Conservation (phyloP, 371 early-diverging fungal genomes). For the Mucor indicus region DNA sequence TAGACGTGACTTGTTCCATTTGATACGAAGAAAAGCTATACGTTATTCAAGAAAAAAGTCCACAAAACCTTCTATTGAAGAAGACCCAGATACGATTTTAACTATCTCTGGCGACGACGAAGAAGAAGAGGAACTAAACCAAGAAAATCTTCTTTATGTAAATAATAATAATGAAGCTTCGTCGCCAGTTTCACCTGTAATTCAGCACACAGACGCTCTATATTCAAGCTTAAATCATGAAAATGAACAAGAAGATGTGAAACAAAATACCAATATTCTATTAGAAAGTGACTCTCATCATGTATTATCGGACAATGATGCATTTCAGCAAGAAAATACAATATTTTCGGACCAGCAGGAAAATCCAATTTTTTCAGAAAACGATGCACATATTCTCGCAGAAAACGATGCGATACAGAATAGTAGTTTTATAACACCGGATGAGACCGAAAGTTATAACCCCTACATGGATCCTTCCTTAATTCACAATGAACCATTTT, state of each 20-base stretch:
- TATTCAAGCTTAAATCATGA: background rate
- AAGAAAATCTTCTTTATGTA: background rate
- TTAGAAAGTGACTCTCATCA: background rate
- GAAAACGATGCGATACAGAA: background rate
- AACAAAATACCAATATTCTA: background rate
- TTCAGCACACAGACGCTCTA: background rate
- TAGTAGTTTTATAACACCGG: background rate
- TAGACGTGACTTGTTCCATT: conserved; percentile 37
- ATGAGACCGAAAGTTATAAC: background rate
- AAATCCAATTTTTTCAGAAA: background rate
- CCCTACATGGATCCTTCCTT: background rate
- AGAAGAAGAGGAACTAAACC: conserved; percentile 13
- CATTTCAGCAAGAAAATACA: too few species aligned
- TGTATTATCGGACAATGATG: background rate
- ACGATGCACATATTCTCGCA: background rate
- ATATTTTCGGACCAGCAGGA: too few species aligned
- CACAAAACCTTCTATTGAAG: too few species aligned
- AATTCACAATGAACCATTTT: background rate
- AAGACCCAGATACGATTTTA: too few species aligned
- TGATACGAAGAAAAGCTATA: conserved; percentile 41
- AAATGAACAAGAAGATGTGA: background rate
- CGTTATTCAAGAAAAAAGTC: conserved; percentile 29
- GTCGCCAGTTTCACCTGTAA: too few species aligned
- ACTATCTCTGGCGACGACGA: conserved; percentile 37
- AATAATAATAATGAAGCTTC: too few species aligned